Percentiles rank a stretch among this genome's conserved stretches.
These are phyloP conservation scores for Exobasidium rhododendri DNA, from an alignment of 1,284 basidiomycete genomes.

Conservation along the genomic window DNA sequence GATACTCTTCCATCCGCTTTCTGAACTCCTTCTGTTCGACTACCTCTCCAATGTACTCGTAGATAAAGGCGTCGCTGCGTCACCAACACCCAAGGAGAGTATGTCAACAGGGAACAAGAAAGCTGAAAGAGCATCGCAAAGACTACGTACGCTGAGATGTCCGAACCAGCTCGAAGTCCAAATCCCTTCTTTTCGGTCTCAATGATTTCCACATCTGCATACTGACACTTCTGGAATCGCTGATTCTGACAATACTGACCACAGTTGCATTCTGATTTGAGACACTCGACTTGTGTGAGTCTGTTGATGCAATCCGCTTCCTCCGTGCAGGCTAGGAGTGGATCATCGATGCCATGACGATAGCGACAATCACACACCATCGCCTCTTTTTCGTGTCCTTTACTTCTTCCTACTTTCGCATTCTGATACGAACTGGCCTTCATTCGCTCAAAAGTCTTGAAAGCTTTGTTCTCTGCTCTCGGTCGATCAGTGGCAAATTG, in stretches of 20 bases:
- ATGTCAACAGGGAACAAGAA: constrained; percentile 1
- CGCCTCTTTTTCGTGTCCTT: constrained; percentile 71
- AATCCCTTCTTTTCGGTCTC: constrained; percentile 93
- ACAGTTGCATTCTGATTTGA: constrained; percentile 81
- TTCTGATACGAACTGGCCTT: constrained; percentile 80
- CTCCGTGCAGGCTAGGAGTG: constrained; percentile 70
- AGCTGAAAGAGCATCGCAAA: constrained; percentile 8
- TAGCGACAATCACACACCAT: constrained; percentile 48
- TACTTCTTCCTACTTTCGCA: constrained; percentile 77
- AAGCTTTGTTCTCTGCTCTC: constrained; percentile 58
- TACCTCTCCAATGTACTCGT: constrained; percentile 97
- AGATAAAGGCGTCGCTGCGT: constrained; percentile 77
- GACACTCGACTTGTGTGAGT: constrained; percentile 93
- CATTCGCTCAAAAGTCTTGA: constrained; percentile 72
- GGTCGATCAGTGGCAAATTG: constrained; percentile 41
- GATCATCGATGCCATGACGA: constrained; percentile 21
- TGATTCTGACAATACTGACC: constrained; percentile 74
- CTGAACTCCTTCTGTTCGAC: constrained; percentile 82
- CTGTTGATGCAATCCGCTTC: constrained; percentile 94
- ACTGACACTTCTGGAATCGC: constrained; percentile 84
- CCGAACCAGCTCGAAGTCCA: constrained; percentile 73
- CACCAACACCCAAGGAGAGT: no score
- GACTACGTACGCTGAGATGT: constrained; percentile 69
- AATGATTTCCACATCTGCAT: constrained; percentile 84
- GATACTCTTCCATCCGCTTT: constrained; percentile 91